Evolutionary conservation across 1,139 yeast genomes (phyloP), one percentile per base, ranked within the genome.

Genomic region (Pichia sp.): DNA sequence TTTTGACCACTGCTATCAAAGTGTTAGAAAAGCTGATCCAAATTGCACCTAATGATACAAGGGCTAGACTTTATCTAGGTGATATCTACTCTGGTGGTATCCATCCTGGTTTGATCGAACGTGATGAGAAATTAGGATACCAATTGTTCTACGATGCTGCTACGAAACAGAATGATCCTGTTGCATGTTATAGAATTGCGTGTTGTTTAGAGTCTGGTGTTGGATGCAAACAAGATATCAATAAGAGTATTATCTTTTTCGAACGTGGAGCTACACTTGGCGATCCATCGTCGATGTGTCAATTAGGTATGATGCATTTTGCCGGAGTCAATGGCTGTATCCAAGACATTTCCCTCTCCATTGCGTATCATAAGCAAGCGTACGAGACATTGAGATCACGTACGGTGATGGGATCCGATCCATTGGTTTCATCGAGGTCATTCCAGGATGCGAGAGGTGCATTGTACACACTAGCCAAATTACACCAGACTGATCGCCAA

Each of bases 181-280:
- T 76, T 43, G 82, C 85, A 8, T 75, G 81, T 46, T 84, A 82
- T 65, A 68, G 90, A 40, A 75, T 80, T 2, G 91, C 85, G 2
- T 84, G 83, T 19, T 79, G 87, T 57, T 75, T 74, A 58, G 91
- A 85, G 59, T 70, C 78, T 48, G 87, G 86, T 2, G 77, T 82
- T 36, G 91, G 91, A 3, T 69, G 73, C 30, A 61, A 67, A 40
- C 65, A 66, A 47, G 79, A 75, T 59, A 49, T 63, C 11, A 71
- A 62, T 28, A 69, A 69, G 47, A 82, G 87, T 11, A 65, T 79
- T 31, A 58, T 66, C 11, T 80, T 76, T 69, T 83, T 79, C 63
- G 68, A 71, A 38, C 68, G 69, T 39, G 86, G 88, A 0, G 86
- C 89, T 1, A 66, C 71, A 20, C 63, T 73, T 33, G 83, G 83